phyloP scores from a whole-genome alignment of 2,329 filamentous ascomycete genomes.

The Clonostachys rosea region DNA sequence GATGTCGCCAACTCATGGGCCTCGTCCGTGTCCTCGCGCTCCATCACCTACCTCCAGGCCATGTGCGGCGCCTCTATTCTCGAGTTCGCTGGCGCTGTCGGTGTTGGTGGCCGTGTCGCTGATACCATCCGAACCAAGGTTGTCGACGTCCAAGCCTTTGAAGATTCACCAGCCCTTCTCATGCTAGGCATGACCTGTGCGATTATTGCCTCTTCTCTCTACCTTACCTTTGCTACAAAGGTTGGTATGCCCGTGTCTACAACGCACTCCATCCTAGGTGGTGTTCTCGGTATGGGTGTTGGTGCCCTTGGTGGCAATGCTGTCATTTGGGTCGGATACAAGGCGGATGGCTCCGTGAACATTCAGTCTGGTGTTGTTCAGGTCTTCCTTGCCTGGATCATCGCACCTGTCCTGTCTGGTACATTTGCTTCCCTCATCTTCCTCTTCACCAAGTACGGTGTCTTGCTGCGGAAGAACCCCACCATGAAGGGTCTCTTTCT shows the following conservation, averaged over 20 bases:
- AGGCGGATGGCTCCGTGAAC: constrained; percentile 21
- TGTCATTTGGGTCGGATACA: constrained; percentile 48
- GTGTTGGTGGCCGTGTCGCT: constrained; percentile 55
- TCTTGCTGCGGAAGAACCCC: constrained; percentile 48
- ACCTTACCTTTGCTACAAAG: constrained; percentile 51
- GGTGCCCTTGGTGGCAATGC: constrained; percentile 45
- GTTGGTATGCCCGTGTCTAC: constrained; percentile 56
- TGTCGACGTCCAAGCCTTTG: constrained; percentile 42
- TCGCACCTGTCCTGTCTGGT: constrained; percentile 52
- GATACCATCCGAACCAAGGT: constrained; percentile 59
- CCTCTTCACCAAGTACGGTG: constrained; percentile 49
- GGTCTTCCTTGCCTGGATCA: constrained; percentile 57
- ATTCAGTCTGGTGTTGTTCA: constrained; percentile 26
- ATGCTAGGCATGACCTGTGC: constrained; percentile 57
- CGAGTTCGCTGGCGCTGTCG: constrained; percentile 58
- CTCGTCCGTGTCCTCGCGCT: constrained; percentile 67
- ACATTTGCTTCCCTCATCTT: constrained; percentile 50
- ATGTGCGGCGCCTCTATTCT: constrained; percentile 54
- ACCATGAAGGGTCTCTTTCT: constrained; percentile 45
- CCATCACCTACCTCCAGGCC: constrained; percentile 56
- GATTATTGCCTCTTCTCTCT: constrained; percentile 44
- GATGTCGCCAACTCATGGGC: constrained; percentile 77
- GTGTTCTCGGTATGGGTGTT: constrained; percentile 55
- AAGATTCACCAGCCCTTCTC: constrained; percentile 40
- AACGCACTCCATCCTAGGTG: constrained; percentile 56